A percentile compares a stretch with the other conserved stretches of the same genome.
These are phyloP conservation scores for Mucor racemosus DNA, from an alignment of 371 early-diverging fungal genomes.

Conservation along the genomic window DNA sequence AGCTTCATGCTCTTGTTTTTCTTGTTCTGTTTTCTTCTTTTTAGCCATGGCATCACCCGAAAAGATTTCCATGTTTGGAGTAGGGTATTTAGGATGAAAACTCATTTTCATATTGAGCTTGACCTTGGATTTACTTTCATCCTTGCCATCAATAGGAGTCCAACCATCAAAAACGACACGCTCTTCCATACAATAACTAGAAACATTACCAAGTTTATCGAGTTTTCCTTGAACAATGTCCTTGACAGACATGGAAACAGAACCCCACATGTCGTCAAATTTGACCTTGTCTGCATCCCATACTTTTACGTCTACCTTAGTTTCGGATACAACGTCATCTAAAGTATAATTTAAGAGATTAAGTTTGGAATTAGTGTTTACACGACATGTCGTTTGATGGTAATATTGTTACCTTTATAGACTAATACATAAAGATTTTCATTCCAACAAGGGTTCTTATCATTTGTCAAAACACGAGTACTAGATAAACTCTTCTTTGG, in stretches of 20 bases:
- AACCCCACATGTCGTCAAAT: constrained; percentile 49
- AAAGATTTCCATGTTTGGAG: constrained; percentile 27
- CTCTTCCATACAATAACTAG: constrained; percentile 40
- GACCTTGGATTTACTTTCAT: constrained; percentile 32
- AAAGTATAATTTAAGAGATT: background rate
- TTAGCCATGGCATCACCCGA: constrained; percentile 11
- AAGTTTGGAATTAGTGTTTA: background rate
- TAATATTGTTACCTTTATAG: constrained; percentile 25
- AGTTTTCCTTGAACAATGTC: constrained; percentile 39
- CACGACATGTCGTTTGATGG: too few species aligned
- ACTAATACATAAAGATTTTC: constrained; percentile 44
- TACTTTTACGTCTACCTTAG: constrained; percentile 44
- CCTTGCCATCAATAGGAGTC: constrained; percentile 48
- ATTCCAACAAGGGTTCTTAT: constrained; percentile 49
- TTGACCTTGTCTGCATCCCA: constrained; percentile 57
- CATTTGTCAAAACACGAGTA: constrained; percentile 49
- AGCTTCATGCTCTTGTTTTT: constrained; percentile 15
- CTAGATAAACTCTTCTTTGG: constrained; percentile 39
- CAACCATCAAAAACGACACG: constrained; percentile 49
- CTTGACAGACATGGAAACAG: constrained; percentile 36
- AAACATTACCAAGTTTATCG: constrained; percentile 41
- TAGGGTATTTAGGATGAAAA: constrained; percentile 53
- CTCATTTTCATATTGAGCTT: constrained; percentile 43
- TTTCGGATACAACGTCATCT: constrained; percentile 47
- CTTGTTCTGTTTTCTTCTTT: constrained; percentile 18